These are phyloP conservation scores for Knoxia roxburghii DNA, from an alignment of 257 asterid species.

Conservation along the genomic window DNA sequence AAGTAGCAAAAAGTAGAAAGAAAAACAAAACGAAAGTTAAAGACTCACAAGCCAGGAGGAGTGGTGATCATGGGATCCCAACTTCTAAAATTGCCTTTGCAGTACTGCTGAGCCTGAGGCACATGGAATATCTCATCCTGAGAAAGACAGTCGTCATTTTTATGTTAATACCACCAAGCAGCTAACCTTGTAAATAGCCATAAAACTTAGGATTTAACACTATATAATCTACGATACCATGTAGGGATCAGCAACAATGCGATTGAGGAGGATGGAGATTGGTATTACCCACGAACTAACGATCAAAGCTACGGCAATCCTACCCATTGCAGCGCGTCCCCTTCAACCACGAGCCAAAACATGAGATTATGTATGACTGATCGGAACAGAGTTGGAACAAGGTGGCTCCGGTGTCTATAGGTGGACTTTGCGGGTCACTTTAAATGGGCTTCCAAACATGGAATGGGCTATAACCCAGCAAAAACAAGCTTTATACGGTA, in stretches of 20 bases:
- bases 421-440: not conserved
- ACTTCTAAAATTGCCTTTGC: conserved; percentile 70
- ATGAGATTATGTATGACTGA: too few species aligned
- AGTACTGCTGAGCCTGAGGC: conserved; percentile 81
- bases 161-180: conserved; percentile 8
- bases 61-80: conserved; percentile 99
- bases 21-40: too few species aligned
- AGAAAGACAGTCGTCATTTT: conserved; percentile 19
- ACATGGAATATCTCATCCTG: conserved; percentile 97
- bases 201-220: too few species aligned
- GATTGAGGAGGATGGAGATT: conserved; percentile 58
- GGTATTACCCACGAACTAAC: conserved; percentile 62
- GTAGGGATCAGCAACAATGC: conserved; percentile 76
- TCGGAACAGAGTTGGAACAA: not conserved
- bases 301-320: conserved; percentile 43
- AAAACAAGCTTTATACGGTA: not conserved
- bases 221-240: too few species aligned
- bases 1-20: not conserved
- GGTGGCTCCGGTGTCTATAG: not conserved
- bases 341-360: too few species aligned
- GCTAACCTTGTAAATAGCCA: conserved; percentile 1
- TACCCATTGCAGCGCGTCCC: conserved; percentile 44
- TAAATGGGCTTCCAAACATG: not conserved
- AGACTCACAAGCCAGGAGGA: conserved; percentile 91
- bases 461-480: not conserved